Percentiles rank a stretch among this genome's conserved stretches.
Conservation (phyloP, 2,329 filamentous ascomycete species). For the Teratosphaeria zuluensis region DNA sequence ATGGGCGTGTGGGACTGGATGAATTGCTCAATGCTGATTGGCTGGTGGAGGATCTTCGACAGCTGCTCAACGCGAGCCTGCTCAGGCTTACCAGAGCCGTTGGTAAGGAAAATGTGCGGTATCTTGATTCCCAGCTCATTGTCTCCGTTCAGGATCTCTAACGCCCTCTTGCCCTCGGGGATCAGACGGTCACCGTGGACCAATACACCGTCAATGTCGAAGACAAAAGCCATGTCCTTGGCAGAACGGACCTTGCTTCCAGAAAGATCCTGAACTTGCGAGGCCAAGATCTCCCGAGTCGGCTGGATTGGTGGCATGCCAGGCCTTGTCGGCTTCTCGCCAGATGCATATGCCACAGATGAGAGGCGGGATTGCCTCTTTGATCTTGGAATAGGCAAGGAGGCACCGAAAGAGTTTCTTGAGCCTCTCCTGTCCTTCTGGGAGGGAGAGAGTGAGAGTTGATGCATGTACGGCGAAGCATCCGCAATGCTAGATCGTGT, state of each 20-base stretch:
- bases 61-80: slow-evolving; percentile 55
- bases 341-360: slow-evolving; percentile 44
- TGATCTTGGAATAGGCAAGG: slow-evolving; percentile 61
- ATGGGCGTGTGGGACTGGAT: slow-evolving; percentile 71
- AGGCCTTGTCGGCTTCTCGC: slow-evolving; percentile 39
- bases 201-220: slow-evolving; percentile 68
- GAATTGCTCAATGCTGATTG: slow-evolving; percentile 62
- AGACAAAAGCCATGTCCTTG: slow-evolving; percentile 75
- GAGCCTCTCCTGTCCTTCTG: slow-evolving; percentile 58
- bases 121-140: slow-evolving; percentile 73
- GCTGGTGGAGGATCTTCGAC: slow-evolving; percentile 54
- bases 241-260: slow-evolving; percentile 56
- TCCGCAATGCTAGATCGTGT: slow-evolving; percentile 60
- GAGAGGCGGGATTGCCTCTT: slow-evolving; percentile 61
- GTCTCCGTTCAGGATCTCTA: slow-evolving; percentile 64
- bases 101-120: slow-evolving; percentile 64
- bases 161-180: slow-evolving; percentile 54
- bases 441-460: slow-evolving; percentile 57
- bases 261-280: slow-evolving; percentile 59
- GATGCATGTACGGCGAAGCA: slow-evolving; percentile 62
- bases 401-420: slow-evolving; percentile 65
- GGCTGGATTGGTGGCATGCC: slow-evolving; percentile 51
- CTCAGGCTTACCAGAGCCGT: slow-evolving; percentile 65
- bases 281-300: slow-evolving; percentile 57
- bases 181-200: slow-evolving; percentile 64